Evolutionary conservation across 768 basidiomycete genomes (phyloP).

Genomic region (Sarcomyxa edulis): DNA sequence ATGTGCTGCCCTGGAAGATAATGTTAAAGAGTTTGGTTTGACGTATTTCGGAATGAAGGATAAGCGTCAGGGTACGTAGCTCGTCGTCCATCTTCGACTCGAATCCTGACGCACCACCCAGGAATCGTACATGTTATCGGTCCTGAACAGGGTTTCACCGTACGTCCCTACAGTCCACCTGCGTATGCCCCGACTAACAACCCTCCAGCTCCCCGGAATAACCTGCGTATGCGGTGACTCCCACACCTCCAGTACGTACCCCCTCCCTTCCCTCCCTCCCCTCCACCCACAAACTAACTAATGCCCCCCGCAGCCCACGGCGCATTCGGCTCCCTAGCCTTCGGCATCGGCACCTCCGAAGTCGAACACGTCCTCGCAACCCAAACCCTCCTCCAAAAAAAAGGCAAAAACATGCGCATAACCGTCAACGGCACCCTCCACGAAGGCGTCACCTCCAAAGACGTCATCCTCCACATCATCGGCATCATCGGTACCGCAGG

Average conservation of each 20-base stretch:
- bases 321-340: slow-evolving; percentile 88
- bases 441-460: slow-evolving; percentile 85
- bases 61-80: slow-evolving; percentile 65
- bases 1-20: slow-evolving; percentile 78
- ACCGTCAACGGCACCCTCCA: slow-evolving; percentile 77
- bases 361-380: slow-evolving; percentile 94
- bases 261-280: not conserved
- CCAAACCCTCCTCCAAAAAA: slow-evolving; percentile 82
- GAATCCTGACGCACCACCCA: slow-evolving; percentile 28
- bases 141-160: slow-evolving; percentile 91
- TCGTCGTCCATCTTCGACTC: slow-evolving; percentile 12
- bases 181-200: slow-evolving; percentile 4
- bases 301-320: slow-evolving; percentile 60
- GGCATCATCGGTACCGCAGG: slow-evolving; percentile 92
- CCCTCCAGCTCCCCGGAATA: slow-evolving; percentile 59
- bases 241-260: slow-evolving; percentile 77
- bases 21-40: slow-evolving; percentile 87
- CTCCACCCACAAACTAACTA: slow-evolving; percentile 5
- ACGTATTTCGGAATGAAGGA: slow-evolving; percentile 92
- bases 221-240: slow-evolving; percentile 92
- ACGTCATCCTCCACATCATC: slow-evolving; percentile 88
- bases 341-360: slow-evolving; percentile 91
- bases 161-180: slow-evolving; percentile 20
- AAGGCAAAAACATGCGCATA: slow-evolving; percentile 91
- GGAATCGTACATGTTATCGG: slow-evolving; percentile 88